Evolutionary conservation across 805 yeast species (phyloP), one percentile per base, ranked within the genome.

Genomic region (Candida insectalens): DNA sequence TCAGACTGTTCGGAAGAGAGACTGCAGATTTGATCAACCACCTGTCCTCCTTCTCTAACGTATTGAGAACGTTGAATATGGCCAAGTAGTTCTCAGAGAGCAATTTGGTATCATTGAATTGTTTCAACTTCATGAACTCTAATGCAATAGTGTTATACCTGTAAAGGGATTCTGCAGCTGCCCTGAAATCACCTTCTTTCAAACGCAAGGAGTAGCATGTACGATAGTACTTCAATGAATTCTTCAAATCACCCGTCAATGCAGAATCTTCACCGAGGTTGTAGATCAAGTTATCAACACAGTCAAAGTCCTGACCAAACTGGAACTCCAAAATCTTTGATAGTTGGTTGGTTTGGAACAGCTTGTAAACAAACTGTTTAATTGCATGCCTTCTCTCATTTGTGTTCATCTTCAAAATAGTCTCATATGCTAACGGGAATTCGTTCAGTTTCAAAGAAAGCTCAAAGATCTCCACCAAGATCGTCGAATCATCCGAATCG

Each of bases 151-250:
- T 40, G 27, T 65, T 64, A 39, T 60, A 64, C 25, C 65, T 55
- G 38, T 65, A 63, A 25, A 67, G 37, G 3, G 70, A 53, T 37
- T 67, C 69, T 18, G 58, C 49, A 2, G 71, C 63, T 15, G 73
- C 74, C 36, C 80, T 57, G 36, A 50, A 63, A 47, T 75, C 69
- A 4, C 70, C 74, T 25, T 49, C 51, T 23, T 64, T 63, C 32
- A 59, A 60, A 38, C 77, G 59, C 62, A 76, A 66, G 0, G 75
- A 51, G 42, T 71, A 72, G 30, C 70, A 54, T 13, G 73, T 60
- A 40, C 72, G 62, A 54, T 65, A 71, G 43, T 67, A 62, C 31
- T 63, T 66, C 22, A 69, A 45, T 2, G 62, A 47, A 30, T 49
- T 47, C 25, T 38, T 41, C n/a, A 53, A 29, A 29, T 56, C 62